Evolutionary conservation across 2,329 filamentous ascomycete genomes (phyloP).

Genomic region (Penicillium sp.): DNA sequence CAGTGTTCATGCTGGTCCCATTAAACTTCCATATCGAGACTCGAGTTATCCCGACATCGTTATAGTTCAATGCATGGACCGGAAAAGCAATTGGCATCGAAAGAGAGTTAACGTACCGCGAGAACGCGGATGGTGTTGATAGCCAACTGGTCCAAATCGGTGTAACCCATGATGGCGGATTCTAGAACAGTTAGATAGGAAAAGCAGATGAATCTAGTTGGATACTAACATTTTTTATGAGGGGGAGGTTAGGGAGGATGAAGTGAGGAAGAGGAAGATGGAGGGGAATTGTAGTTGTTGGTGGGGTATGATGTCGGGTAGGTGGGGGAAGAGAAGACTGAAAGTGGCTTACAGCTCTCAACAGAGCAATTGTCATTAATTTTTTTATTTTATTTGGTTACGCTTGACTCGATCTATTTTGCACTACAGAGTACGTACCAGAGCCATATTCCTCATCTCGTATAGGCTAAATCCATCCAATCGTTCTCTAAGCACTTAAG

Average conservation of each 20-base stretch:
- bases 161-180: slow-evolving; percentile 72
- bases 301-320: slow-evolving; percentile 32
- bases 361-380: background rate
- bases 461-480: background rate
- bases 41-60: background rate
- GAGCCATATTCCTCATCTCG: no score
- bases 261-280: slow-evolving; percentile 21
- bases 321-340: background rate
- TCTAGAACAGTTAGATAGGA: slow-evolving; percentile 24
- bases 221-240: slow-evolving; percentile 17
- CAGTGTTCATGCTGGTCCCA: background rate
- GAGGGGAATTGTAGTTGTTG: slow-evolving; percentile 30
- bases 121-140: slow-evolving; percentile 98
- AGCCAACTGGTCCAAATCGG: slow-evolving; percentile 79
- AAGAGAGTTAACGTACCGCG: slow-evolving; percentile 65
- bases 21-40: background rate
- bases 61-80: background rate
- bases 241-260: slow-evolving; percentile 16
- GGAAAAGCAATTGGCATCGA: background rate
- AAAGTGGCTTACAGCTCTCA: slow-evolving; percentile 7
- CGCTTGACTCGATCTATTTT: background rate
- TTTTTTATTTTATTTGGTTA: background rate
- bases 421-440: no score
- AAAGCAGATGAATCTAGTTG: background rate
- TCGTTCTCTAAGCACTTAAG: background rate